Evolutionary conservation across 2,329 filamentous ascomycete genomes (phyloP).

Genomic region (Rugonectria rugulosa): DNA sequence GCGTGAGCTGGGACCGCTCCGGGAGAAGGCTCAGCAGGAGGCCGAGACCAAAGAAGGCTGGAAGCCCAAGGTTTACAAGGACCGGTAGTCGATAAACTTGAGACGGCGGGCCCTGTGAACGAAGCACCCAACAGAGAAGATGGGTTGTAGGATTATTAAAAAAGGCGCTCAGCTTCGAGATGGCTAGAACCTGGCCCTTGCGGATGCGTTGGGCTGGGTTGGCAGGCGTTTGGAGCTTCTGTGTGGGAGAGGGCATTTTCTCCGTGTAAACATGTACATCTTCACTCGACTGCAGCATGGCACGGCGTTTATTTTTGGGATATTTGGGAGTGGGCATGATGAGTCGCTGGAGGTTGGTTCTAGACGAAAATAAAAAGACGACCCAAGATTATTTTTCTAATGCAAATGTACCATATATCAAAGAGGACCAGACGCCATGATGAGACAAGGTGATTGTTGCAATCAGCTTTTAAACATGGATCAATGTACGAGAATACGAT

Average conservation of each 20-base stretch:
- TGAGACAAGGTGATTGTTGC: neutral
- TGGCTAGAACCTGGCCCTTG: neutral
- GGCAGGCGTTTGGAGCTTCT: conserved; percentile 26
- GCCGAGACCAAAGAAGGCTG: conserved; percentile 85
- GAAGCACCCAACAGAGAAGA: conserved; percentile 3
- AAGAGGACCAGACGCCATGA: neutral
- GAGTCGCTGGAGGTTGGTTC: conserved; percentile 41
- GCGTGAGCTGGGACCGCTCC: conserved; percentile 77
- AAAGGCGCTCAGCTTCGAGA: neutral
- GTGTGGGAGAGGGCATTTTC: conserved; percentile 24
- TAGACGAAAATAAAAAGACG: conserved; percentile 43
- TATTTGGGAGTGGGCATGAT: conserved; percentile 39
- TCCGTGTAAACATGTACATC: conserved; percentile 54
- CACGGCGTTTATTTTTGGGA: conserved; percentile 56
- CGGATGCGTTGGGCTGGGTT: conserved; percentile 18
- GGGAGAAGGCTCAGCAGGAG: conserved; percentile 76
- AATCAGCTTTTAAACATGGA: no score
- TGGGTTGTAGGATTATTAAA: conserved; percentile 30
- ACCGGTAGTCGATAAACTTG: conserved; percentile 60
- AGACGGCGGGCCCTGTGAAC: neutral
- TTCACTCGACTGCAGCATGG: conserved; percentile 64
- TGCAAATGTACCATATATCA: conserved; percentile 41
- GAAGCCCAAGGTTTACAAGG: conserved; percentile 95
- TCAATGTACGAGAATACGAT: no score
- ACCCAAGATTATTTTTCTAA: conserved; percentile 39